These are phyloP conservation scores for Malbranchea zuffiana DNA, from an alignment of 2,329 filamentous ascomycete species.

Conservation along the genomic window DNA sequence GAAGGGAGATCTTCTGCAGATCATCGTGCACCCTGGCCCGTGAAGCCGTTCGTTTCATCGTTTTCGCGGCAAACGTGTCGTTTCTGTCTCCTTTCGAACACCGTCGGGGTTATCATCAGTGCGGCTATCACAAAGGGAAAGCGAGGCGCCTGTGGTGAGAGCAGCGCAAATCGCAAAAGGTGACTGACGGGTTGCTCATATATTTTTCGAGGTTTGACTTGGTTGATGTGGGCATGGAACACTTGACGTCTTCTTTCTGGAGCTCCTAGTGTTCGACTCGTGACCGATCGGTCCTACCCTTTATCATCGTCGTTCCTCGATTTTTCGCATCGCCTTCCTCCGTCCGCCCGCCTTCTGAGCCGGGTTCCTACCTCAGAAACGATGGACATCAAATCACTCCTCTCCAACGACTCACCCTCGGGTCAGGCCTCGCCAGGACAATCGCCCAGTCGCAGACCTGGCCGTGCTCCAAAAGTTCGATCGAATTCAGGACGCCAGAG, in stretches of 20 bases:
- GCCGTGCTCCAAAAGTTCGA: constrained; percentile 28
- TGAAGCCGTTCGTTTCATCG: background rate
- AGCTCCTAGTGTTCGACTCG: background rate
- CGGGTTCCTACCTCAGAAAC: background rate
- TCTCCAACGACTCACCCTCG: constrained; percentile 35
- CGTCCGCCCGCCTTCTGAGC: no score
- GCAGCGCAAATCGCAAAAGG: background rate
- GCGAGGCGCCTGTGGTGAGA: background rate
- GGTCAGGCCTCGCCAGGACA: constrained; percentile 23
- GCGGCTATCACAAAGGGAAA: constrained; percentile 1
- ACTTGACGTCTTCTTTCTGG: background rate
- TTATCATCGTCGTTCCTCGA: background rate
- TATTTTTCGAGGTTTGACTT: background rate
- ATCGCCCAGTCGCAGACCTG: constrained; percentile 19
- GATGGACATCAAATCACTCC: constrained; percentile 39
- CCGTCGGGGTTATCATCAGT: background rate
- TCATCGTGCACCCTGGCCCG: background rate
- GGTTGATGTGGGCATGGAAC: background rate
- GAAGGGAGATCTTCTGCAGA: constrained; percentile 8
- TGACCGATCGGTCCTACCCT: background rate
- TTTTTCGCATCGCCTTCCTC: background rate
- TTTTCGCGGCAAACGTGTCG: background rate
- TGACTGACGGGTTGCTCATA: background rate
- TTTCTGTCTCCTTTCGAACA: no score
- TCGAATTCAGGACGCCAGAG: constrained; percentile 27